A percentile compares a stretch with the other conserved stretches of the same genome.
Evolutionary conservation across 1,139 yeast species (phyloP).

Genomic region (Debaryomyces coudertii): DNA sequence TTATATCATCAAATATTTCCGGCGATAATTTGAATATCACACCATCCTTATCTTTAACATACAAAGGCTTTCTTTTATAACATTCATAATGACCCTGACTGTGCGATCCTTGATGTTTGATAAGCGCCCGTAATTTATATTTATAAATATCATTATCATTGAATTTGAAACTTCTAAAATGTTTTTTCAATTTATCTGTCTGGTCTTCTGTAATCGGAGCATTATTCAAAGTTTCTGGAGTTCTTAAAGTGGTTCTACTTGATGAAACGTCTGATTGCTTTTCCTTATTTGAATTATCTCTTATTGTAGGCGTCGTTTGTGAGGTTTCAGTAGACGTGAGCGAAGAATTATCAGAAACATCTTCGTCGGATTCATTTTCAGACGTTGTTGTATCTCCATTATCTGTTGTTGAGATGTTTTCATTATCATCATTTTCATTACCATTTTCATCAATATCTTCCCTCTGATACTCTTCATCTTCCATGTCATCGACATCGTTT

Average conservation of each 20-base stretch:
- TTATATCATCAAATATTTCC: slow-evolving; percentile 31
- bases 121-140: slow-evolving; percentile 69
- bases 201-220: slow-evolving; percentile 47
- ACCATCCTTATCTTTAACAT: slow-evolving; percentile 54
- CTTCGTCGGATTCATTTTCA: slow-evolving; percentile 14
- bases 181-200: slow-evolving; percentile 39
- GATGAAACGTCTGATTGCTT: slow-evolving; percentile 15
- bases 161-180: slow-evolving; percentile 45
- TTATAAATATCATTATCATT: slow-evolving; percentile 49
- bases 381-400: slow-evolving; percentile 18
- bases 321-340: slow-evolving; percentile 16
- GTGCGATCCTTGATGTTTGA: slow-evolving; percentile 88
- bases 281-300: slow-evolving; percentile 13
- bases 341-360: slow-evolving; percentile 16
- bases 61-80: slow-evolving; percentile 68
- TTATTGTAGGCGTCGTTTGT: slow-evolving; percentile 19
- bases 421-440: slow-evolving; percentile 25
- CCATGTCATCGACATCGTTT: slow-evolving; percentile 48
- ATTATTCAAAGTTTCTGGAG: slow-evolving; percentile 37
- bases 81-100: slow-evolving; percentile 89
- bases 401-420: slow-evolving; percentile 21
- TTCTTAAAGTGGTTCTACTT: slow-evolving; percentile 17
- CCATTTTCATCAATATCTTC: slow-evolving; percentile 47
- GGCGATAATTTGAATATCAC: slow-evolving; percentile 52
- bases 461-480: slow-evolving; percentile 46